Evolutionary conservation across 108 stramenopile genomes (phyloP).

Genomic region (Nitzschia palea): DNA sequence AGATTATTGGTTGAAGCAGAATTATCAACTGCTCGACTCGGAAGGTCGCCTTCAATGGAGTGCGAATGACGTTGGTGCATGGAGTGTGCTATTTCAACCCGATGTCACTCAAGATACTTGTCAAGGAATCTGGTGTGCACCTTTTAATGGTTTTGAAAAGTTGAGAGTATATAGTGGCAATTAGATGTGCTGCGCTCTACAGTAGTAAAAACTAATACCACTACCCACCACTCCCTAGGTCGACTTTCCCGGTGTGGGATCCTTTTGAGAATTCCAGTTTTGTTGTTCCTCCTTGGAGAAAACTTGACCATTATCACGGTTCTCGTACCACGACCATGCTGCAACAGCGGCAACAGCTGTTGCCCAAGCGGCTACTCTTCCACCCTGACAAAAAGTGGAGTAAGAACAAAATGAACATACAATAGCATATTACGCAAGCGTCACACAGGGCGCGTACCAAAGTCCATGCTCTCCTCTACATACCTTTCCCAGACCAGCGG

Average conservation of each 20-base stretch:
- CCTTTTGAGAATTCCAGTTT: constrained; percentile 38
- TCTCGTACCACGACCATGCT: constrained; percentile 40
- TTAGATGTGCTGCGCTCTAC: background rate
- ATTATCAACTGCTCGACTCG: constrained; percentile 57
- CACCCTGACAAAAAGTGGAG: constrained; percentile 22
- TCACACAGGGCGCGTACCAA: no score
- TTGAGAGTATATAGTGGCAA: constrained; percentile 3
- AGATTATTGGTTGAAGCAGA: constrained; percentile 89
- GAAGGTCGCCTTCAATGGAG: constrained; percentile 58
- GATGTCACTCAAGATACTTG: constrained; percentile 88
- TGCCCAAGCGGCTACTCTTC: constrained; percentile 34
- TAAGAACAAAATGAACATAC: no score
- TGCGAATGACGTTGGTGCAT: constrained; percentile 80
- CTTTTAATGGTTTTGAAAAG: constrained; percentile 83
- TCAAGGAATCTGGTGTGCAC: constrained; percentile 85
- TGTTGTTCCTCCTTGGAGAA: constrained; percentile 45
- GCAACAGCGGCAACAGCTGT: constrained; percentile 29
- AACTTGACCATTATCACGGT: constrained; percentile 41
- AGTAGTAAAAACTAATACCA: background rate
- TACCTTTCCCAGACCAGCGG: constrained; percentile 46
- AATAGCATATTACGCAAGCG: no score
- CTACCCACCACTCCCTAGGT: no score
- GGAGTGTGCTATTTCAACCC: constrained; percentile 88
- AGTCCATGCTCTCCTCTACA: no score
- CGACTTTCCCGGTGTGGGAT: constrained; percentile 14